Conservation (phyloP, 345 rosid species). For the Hibiscus tridactylites region DNA sequence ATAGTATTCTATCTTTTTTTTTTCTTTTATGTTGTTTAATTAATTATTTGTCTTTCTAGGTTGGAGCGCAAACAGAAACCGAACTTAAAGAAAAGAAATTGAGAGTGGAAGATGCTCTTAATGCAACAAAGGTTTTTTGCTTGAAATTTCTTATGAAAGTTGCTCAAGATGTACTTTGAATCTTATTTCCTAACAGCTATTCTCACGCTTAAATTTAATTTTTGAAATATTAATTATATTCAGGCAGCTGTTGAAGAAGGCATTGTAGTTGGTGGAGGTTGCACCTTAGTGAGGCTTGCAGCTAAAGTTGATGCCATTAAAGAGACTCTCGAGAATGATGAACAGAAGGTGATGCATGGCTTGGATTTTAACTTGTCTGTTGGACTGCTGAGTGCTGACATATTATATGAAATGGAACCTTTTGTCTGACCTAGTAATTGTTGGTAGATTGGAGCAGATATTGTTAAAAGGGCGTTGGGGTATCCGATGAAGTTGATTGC, state of each 20-base stretch:
- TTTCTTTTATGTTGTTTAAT: not conserved
- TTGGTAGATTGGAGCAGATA: conserved; percentile 83
- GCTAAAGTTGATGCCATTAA: conserved; percentile 68
- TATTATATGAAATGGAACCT: not conserved
- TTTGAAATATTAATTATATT: not conserved
- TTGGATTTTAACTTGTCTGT: not conserved
- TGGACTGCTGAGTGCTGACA: not conserved
- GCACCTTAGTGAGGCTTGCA: conserved; percentile 65
- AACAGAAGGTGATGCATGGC: conserved; percentile 59
- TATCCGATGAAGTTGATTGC: conserved; percentile 90
- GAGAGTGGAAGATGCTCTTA: conserved; percentile 98
- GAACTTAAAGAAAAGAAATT: conserved; percentile 92
- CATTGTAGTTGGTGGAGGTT: conserved; percentile 84
- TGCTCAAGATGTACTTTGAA: not conserved
- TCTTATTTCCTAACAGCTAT: not conserved
- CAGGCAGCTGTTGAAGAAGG: conserved; percentile 92
- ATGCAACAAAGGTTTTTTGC: conserved; percentile 75
- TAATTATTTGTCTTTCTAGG: conserved; percentile 26
- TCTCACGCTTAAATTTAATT: not conserved
- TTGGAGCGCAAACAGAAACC: conserved; percentile 84
- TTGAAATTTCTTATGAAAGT: not conserved
- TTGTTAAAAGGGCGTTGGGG: conserved; percentile 80
- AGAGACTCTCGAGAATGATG: conserved; percentile 66
- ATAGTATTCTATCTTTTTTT: not conserved
- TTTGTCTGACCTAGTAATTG: not conserved